Percentiles rank a stretch among this genome's conserved stretches.
Evolutionary conservation across 2,329 filamentous ascomycete species (phyloP).

Genomic region (Pyrenophora teres): DNA sequence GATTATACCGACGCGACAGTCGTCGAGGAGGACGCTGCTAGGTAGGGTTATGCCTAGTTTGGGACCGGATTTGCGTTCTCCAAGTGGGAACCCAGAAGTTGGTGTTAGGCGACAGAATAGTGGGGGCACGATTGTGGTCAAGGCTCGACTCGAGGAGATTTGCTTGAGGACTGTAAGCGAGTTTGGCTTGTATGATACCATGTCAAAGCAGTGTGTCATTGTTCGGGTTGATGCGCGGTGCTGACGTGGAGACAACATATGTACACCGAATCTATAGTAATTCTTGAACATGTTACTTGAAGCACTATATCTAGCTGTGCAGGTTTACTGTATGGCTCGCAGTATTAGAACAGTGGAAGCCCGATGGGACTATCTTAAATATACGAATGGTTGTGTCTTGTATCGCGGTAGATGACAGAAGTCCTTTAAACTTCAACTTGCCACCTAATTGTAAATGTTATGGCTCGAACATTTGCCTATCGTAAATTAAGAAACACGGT

Average conservation of each 20-base stretch:
- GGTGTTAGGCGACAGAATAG: slow-evolving; percentile 16
- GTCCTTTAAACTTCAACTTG: too few relatives aligned
- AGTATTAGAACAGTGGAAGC: too few relatives aligned
- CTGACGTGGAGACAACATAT: slow-evolving; percentile 13
- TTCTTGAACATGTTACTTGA: too few relatives aligned
- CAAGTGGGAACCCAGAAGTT: slow-evolving; percentile 27
- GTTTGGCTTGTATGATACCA: slow-evolving; percentile 45
- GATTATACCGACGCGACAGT: slow-evolving; percentile 1
- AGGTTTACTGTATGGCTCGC: too few relatives aligned
- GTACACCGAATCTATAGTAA: too few relatives aligned
- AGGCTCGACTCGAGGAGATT: slow-evolving; percentile 39
- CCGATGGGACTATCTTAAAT: too few relatives aligned
- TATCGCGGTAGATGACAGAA: too few relatives aligned
- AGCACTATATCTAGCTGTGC: too few relatives aligned
- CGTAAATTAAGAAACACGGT: too few relatives aligned
- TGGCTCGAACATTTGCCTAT: too few relatives aligned
- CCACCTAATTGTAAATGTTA: too few relatives aligned
- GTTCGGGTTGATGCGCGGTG: slow-evolving; percentile 39
- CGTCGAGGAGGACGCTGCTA: slow-evolving; percentile 25
- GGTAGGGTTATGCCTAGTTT: slow-evolving; percentile 29
- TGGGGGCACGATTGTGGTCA: slow-evolving; percentile 31
- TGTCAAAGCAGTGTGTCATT: slow-evolving; percentile 42
- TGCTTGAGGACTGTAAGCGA: slow-evolving; percentile 42
- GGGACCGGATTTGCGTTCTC: slow-evolving; percentile 25
- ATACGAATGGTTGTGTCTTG: too few relatives aligned